Percentiles rank a stretch among this genome's conserved stretches.
Evolutionary conservation across 2,329 filamentous ascomycete species (phyloP).

Genomic region (Fusarium sp.): DNA sequence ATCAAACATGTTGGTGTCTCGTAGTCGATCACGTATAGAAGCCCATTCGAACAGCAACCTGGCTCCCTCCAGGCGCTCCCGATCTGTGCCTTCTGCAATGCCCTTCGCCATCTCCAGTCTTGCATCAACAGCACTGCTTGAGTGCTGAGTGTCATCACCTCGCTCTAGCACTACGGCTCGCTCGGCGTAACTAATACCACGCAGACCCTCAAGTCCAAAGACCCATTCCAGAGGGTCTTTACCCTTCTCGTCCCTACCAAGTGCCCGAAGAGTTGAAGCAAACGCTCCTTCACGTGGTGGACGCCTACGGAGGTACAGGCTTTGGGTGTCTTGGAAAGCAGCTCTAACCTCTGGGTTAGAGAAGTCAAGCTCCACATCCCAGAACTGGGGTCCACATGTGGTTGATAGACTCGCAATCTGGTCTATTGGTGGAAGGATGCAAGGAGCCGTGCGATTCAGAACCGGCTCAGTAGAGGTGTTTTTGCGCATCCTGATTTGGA

Average conservation of each 20-base stretch:
- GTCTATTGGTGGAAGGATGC: constrained; percentile 71
- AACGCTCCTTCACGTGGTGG: constrained; percentile 76
- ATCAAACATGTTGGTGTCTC: constrained; percentile 42
- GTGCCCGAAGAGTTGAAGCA: constrained; percentile 76
- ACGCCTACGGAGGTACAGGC: constrained; percentile 77
- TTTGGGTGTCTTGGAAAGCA: constrained; percentile 74
- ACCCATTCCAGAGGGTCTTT: constrained; percentile 75
- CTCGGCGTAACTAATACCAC: constrained; percentile 71
- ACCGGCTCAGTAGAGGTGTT: constrained; percentile 51
- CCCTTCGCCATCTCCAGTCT: constrained; percentile 71
- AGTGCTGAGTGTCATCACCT: constrained; percentile 59
- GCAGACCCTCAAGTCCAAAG: constrained; percentile 70
- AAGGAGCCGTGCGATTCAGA: constrained; percentile 63
- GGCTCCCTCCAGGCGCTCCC: constrained; percentile 59
- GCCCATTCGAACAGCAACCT: constrained; percentile 67
- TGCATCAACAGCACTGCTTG: constrained; percentile 72
- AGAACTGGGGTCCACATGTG: constrained; percentile 74
- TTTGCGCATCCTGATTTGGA: constrained; percentile 70
- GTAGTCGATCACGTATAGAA: constrained; percentile 54
- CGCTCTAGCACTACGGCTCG: constrained; percentile 68
- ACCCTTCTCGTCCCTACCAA: constrained; percentile 60
- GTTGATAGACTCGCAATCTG: constrained; percentile 69
- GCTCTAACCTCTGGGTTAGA: constrained; percentile 68
- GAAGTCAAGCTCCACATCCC: constrained; percentile 85
- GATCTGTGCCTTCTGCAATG: constrained; percentile 54